Conservation (phyloP, 179 eudicot species). For the Monotropa hypopitys region DNA sequence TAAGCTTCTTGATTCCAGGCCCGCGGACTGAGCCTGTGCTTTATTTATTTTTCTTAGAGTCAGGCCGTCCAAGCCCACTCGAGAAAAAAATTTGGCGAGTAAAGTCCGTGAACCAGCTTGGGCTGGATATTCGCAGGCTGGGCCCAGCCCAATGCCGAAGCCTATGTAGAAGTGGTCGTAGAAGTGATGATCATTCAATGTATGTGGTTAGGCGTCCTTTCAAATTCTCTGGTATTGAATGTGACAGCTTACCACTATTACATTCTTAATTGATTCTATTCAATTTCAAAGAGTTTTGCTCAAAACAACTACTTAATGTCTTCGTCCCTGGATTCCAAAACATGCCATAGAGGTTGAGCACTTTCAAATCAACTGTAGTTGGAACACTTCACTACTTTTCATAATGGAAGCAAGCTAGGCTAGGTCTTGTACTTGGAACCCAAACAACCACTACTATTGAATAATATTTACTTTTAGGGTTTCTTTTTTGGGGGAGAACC, state of each 20-base stretch:
- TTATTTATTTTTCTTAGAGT: too few species aligned
- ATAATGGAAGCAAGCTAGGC: constrained; percentile 4
- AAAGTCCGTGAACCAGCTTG: too few species aligned
- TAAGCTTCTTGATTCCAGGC: too few species aligned
- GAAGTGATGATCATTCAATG: neutral
- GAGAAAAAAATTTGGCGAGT: too few species aligned
- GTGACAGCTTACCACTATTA: neutral
- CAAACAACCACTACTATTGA: neutral
- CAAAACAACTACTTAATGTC: neutral
- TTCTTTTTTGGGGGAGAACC: neutral
- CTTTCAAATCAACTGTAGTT: neutral
- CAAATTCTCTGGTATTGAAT: neutral
- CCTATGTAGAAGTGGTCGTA: too few species aligned
- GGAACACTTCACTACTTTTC: neutral
- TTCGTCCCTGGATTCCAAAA: neutral
- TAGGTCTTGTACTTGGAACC: constrained; percentile 3
- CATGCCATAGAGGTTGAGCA: neutral
- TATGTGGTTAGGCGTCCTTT: neutral
- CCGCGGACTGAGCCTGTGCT: too few species aligned
- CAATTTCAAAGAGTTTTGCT: neutral
- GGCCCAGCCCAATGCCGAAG: too few species aligned
- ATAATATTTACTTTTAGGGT: neutral
- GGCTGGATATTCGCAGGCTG: too few species aligned
- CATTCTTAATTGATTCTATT: neutral
- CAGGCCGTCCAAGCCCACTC: too few species aligned